Conservation (phyloP, 140 eudicot genomes). For the Artemisia princeps region DNA sequence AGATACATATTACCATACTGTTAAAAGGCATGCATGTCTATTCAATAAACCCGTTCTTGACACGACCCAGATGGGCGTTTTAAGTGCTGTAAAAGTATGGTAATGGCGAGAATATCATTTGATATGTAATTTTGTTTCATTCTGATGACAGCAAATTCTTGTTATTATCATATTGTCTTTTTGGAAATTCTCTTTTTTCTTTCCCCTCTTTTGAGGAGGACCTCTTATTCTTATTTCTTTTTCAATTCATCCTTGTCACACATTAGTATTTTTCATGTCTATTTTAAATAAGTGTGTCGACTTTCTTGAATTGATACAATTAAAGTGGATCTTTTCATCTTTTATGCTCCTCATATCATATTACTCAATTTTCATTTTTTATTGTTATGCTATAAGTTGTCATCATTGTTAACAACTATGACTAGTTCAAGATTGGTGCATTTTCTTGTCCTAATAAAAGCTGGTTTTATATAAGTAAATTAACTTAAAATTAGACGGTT, state of each 20-base stretch:
- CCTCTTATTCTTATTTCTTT: slow-evolving; percentile 15
- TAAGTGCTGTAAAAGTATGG: background rate
- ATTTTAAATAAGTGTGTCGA: background rate
- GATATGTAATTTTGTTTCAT: slow-evolving; percentile 21
- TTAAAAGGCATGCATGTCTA: too few relatives aligned
- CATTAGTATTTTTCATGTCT: background rate
- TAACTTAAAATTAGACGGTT: slow-evolving; percentile 8
- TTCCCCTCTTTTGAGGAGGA: slow-evolving; percentile 25
- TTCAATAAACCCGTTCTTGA: too few relatives aligned
- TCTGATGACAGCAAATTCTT: slow-evolving; percentile 25
- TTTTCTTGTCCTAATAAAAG: background rate
- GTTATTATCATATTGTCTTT: slow-evolving; percentile 21
- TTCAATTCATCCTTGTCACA: slow-evolving; percentile 1
- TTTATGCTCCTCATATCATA: too few relatives aligned
- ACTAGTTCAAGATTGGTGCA: too few relatives aligned
- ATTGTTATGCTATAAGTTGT: too few relatives aligned
- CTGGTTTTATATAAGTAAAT: background rate
- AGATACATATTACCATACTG: too few relatives aligned
- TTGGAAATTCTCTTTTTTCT: slow-evolving; percentile 16
- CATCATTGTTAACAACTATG: too few relatives aligned
- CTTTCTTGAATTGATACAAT: background rate
- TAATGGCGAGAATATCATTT: slow-evolving; percentile 16
- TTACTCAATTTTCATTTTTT: too few relatives aligned
- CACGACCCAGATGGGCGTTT: too few relatives aligned
- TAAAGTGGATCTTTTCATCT: background rate